Conservation (phyloP, 1,284 basidiomycete species). For the Cryptococcus sp. region DNA sequence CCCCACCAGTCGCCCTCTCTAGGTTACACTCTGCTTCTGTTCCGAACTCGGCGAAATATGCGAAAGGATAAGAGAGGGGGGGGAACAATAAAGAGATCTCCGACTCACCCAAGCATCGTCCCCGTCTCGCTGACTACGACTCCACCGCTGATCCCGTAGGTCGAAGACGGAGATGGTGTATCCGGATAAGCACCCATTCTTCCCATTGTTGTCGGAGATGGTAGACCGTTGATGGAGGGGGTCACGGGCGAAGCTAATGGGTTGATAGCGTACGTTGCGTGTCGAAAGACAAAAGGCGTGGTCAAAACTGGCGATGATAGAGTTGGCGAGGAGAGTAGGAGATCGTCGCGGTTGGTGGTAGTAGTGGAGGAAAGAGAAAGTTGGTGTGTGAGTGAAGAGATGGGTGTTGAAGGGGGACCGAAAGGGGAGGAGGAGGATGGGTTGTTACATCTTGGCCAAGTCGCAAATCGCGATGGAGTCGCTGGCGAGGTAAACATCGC, state of each 20-base stretch:
- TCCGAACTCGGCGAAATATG: background rate
- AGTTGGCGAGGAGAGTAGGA: background rate
- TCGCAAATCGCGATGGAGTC: background rate
- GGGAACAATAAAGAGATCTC: background rate
- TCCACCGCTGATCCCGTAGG: conserved; percentile 24
- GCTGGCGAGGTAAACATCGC: conserved; percentile 3
- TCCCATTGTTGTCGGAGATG: background rate
- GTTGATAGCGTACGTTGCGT: background rate
- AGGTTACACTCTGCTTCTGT: no score
- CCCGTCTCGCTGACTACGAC: conserved; percentile 15
- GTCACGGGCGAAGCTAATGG: background rate
- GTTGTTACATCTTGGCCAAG: conserved; percentile 3
- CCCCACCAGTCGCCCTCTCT: no score
- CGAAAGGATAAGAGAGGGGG: background rate
- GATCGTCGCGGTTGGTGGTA: background rate
- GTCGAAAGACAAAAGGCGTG: background rate
- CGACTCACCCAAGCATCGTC: conserved; percentile 21
- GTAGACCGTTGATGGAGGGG: background rate
- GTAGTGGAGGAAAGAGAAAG: background rate
- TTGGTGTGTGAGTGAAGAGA: background rate
- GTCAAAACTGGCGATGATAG: background rate
- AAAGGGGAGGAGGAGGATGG: background rate
- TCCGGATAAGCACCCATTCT: conserved; percentile 16
- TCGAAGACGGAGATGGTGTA: conserved; percentile 23
- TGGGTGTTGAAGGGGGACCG: background rate